Evolutionary conservation across 345 rosid genomes (phyloP), one percentile per base, ranked within the genome.

Genomic region (Hevea brasiliensis): DNA sequence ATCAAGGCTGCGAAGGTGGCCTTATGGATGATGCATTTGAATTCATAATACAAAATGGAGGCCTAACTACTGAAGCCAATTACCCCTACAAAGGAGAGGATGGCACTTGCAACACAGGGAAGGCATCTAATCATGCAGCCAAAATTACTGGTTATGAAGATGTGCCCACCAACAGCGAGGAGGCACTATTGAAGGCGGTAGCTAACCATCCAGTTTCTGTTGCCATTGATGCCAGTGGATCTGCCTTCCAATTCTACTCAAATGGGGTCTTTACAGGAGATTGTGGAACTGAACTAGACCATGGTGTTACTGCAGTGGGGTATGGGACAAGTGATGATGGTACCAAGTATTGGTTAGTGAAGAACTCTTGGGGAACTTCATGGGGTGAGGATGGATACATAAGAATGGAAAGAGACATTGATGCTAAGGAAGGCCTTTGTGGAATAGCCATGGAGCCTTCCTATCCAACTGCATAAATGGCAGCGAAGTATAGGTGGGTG

Each of bases 21-120:
- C 72, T 23, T 4, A 60, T 73, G 87, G 76, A 76, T 3, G 21
- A 71, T 17, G 87, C 87, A 4, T 80, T 84, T 12, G 15, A 73
- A 35, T 79, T 74, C 26, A 72, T 80, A 21, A 66, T 59, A 7
- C 3, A 62, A 10, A 83, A 81, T 71, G 13, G 60, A 12, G 90
- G 85, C n/a, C 74, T 83, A 3, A 51, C 82, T 8, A 50, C 67
- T 3, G 82, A 84, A 67, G n/a, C 70, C 17, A 53, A 47, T 7
- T 83, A 79, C 64, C 73, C 84, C 0, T 88, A 78, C 64, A 5
- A 26, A 13, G 62, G 10, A 12, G 37, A 20, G 0, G 76, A 76
- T 21, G 73, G 41, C 23, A 67, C 57, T 21, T 67, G 70, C 73
- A 54, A 44, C 26, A 27, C 18, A 11, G 10, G 3, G 3, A 55